phyloP scores from a whole-genome alignment of 2,329 filamentous ascomycete genomes.

The Fusarium neocosmosporiellum region DNA sequence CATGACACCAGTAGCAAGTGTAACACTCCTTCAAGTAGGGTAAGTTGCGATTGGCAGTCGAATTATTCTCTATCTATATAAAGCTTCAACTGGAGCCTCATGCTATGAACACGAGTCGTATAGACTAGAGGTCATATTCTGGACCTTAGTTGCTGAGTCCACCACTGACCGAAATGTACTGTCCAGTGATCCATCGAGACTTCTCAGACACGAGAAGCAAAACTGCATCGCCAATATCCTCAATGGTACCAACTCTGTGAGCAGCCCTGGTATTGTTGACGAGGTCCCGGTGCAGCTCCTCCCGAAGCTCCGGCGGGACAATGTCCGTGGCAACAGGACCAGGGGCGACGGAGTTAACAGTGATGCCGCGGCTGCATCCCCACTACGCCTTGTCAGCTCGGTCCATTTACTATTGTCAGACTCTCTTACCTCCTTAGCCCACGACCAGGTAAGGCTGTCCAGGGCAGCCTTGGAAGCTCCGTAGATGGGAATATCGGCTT shows the following conservation, averaged over 20 bases:
- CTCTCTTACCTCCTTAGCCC: conserved; percentile 48
- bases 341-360: conserved; percentile 55
- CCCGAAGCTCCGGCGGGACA: conserved; percentile 17
- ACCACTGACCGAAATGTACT: conserved; percentile 21
- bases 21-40: background rate
- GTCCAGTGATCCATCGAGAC: conserved; percentile 23
- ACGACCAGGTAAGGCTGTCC: conserved; percentile 48
- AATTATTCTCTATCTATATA: background rate
- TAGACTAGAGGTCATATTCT: background rate
- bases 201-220: conserved; percentile 19
- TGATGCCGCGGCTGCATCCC: conserved; percentile 52
- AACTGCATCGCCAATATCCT: conserved; percentile 55
- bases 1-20: background rate
- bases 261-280: conserved; percentile 46
- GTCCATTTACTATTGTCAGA: background rate
- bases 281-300: conserved; percentile 35
- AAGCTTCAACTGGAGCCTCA: background rate
- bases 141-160: conserved; percentile 4
- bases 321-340: conserved; percentile 53
- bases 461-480: conserved; percentile 47
- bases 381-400: conserved; percentile 36
- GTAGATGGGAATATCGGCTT: conserved; percentile 24
- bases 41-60: background rate
- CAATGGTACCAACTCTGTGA: conserved; percentile 47
- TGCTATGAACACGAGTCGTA: background rate